These are phyloP conservation scores for Biancaea sappan DNA, from an alignment of 306 rosid genomes.

Conservation along the genomic window DNA sequence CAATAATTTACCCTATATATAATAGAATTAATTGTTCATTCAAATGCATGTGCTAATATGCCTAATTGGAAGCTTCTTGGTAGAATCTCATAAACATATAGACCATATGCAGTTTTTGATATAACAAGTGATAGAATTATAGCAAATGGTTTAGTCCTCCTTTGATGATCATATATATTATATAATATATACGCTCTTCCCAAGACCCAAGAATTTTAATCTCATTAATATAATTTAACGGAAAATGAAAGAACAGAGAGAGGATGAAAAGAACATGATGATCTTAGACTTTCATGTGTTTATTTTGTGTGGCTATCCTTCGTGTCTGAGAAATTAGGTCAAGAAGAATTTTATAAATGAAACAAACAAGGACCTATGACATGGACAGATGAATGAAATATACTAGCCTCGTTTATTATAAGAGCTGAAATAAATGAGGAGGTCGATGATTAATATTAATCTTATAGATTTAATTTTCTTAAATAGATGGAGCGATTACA, in stretches of 20 bases:
- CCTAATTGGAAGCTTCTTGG: conserved; percentile 42
- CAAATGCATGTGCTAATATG: conserved; percentile 54
- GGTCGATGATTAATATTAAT: not conserved
- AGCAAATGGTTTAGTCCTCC: conserved; percentile 40
- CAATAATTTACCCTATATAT: conserved; percentile 22
- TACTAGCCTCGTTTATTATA: conserved; percentile 14
- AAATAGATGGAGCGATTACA: too few species aligned
- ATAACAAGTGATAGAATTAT: conserved; percentile 1
- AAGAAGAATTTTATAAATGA: conserved; percentile 45
- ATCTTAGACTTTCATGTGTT: conserved; percentile 30
- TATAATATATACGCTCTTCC: conserved; percentile 14
- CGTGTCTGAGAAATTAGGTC: conserved; percentile 6
- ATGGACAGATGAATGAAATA: conserved; percentile 41
- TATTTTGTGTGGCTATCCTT: conserved; percentile 42
- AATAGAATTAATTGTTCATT: conserved; percentile 5
- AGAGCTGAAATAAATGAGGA: not conserved
- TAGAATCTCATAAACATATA: conserved; percentile 32
- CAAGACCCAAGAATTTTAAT: conserved; percentile 42
- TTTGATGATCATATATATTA: conserved; percentile 34
- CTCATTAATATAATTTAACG: conserved; percentile 37
- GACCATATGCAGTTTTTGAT: not conserved
- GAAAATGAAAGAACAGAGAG: conserved; percentile 43
- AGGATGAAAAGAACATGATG: conserved; percentile 50
- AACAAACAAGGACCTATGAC: conserved; percentile 47
- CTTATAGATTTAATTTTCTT: not conserved